A percentile compares a stretch with the other conserved stretches of the same genome.
Evolutionary conservation across 2,329 filamentous ascomycete genomes (phyloP).

Genomic region (Cytospora mali): DNA sequence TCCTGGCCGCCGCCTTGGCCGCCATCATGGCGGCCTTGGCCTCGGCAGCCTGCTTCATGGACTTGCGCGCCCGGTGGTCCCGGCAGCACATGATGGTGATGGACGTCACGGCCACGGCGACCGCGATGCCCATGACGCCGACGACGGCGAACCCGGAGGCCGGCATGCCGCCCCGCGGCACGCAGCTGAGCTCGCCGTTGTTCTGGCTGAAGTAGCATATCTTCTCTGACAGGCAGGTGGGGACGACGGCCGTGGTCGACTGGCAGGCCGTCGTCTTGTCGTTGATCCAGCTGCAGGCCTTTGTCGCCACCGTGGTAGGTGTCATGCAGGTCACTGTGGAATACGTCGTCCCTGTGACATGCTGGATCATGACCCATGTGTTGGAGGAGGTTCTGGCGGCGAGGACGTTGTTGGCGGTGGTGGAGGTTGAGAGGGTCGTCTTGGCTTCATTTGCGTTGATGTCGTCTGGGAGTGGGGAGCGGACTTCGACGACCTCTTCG

Average conservation of each 20-base stretch:
- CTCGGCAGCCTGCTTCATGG: conserved; percentile 49
- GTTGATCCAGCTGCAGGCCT: conserved; percentile 43
- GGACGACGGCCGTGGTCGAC: conserved; percentile 38
- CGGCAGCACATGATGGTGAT: conserved; percentile 56
- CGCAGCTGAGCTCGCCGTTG: conserved; percentile 49
- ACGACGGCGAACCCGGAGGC: conserved; percentile 51
- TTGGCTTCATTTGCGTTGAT: conserved; percentile 25
- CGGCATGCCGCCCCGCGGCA: conserved; percentile 43
- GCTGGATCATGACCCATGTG: conserved; percentile 25
- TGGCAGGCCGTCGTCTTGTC: conserved; percentile 43
- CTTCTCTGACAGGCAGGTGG: conserved; percentile 47
- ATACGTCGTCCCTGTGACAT: conserved; percentile 31
- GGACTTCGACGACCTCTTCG: background rate
- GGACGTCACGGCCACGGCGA: conserved; percentile 42
- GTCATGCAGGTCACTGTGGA: conserved; percentile 41
- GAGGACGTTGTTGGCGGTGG: conserved; percentile 10
- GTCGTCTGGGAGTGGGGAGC: background rate
- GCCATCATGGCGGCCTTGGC: conserved; percentile 41
- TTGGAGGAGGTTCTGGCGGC: conserved; percentile 25
- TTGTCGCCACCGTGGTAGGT: conserved; percentile 40
- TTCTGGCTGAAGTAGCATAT: conserved; percentile 48
- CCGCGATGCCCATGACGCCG: conserved; percentile 48
- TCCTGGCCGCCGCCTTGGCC: background rate
- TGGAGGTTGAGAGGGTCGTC: conserved; percentile 5
- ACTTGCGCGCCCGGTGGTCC: conserved; percentile 50